Conservation (phyloP, 495 filamentous ascomycete species). For the Sporormia fimetaria region DNA sequence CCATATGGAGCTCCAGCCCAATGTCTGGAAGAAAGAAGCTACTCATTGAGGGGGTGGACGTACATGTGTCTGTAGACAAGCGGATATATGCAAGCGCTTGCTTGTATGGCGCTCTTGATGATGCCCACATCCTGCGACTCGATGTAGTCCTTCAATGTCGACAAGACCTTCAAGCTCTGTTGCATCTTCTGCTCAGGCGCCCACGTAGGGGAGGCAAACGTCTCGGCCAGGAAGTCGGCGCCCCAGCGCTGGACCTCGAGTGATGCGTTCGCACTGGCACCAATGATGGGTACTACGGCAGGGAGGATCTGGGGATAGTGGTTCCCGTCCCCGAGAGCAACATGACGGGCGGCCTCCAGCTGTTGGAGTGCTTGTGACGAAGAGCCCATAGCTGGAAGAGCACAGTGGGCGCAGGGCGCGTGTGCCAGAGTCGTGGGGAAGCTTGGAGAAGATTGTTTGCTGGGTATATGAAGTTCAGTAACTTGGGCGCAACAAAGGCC, state of each 20-base stretch:
- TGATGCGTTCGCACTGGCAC: constrained; percentile 43
- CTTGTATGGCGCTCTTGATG: constrained; percentile 71
- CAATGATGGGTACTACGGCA: constrained; percentile 80
- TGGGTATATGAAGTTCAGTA: constrained; percentile 13
- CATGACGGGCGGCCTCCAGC: constrained; percentile 73
- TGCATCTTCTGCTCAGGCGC: constrained; percentile 61
- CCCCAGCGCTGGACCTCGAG: constrained; percentile 90
- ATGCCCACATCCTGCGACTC: constrained; percentile 60
- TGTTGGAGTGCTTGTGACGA: constrained; percentile 45
- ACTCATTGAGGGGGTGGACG: constrained; percentile 13
- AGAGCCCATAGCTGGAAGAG: constrained; percentile 8
- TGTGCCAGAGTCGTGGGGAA: constrained; percentile 9
- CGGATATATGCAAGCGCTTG: constrained; percentile 81
- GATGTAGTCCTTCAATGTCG: constrained; percentile 61
- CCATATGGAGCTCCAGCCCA: too few relatives aligned
- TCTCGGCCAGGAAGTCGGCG: constrained; percentile 89
- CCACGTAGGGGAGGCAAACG: constrained; percentile 78
- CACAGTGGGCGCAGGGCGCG: constrained; percentile 10
- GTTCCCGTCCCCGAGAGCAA: constrained; percentile 69
- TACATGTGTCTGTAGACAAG: constrained; percentile 85
- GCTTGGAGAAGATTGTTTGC: constrained; percentile 12
- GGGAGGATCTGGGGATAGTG: constrained; percentile 85
- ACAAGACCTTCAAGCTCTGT: constrained; percentile 58
- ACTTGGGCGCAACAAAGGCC: constrained; percentile 16
- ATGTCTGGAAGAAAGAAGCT: neutral